phyloP scores from a whole-genome alignment of 2,329 filamentous ascomycete species.

The Lachnellula arida region DNA sequence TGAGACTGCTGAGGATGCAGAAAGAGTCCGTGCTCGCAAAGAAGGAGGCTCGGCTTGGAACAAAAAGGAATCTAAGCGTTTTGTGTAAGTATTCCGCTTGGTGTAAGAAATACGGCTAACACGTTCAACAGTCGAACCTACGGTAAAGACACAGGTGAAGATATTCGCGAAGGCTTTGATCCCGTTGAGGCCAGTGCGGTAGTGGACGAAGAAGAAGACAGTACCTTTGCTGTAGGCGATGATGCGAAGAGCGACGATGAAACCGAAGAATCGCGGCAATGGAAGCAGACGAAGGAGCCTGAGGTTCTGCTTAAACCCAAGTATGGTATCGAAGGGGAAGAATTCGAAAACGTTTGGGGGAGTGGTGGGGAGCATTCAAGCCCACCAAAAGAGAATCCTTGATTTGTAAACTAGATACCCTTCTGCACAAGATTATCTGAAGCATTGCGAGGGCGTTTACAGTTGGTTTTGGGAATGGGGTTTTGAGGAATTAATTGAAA shows the following conservation, averaged over 20 bases:
- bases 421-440: slow-evolving; percentile 4
- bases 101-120: slow-evolving; percentile 1
- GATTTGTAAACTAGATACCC: slow-evolving; percentile 21
- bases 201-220: slow-evolving; percentile 39
- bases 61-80: slow-evolving; percentile 48
- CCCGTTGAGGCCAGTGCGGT: slow-evolving; percentile 40
- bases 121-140: slow-evolving; percentile 40
- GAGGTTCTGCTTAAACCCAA: slow-evolving; percentile 29
- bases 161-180: slow-evolving; percentile 51
- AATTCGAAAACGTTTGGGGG: slow-evolving; percentile 34
- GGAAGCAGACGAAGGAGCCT: slow-evolving; percentile 34
- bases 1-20: slow-evolving; percentile 54
- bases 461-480: not conserved
- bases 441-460: slow-evolving; percentile 21
- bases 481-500: not conserved
- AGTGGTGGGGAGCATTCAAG: slow-evolving; percentile 22
- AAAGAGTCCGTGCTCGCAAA: slow-evolving; percentile 57
- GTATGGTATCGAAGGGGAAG: slow-evolving; percentile 32
- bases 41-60: slow-evolving; percentile 60
- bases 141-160: slow-evolving; percentile 42
- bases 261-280: slow-evolving; percentile 39
- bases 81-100: slow-evolving; percentile 39
- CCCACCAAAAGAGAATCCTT: slow-evolving; percentile 29
- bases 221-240: slow-evolving; percentile 27
- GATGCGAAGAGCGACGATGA: slow-evolving; percentile 32